phyloP scores from a whole-genome alignment of 2,329 filamentous ascomycete genomes.

The Fusarium nurragi region DNA sequence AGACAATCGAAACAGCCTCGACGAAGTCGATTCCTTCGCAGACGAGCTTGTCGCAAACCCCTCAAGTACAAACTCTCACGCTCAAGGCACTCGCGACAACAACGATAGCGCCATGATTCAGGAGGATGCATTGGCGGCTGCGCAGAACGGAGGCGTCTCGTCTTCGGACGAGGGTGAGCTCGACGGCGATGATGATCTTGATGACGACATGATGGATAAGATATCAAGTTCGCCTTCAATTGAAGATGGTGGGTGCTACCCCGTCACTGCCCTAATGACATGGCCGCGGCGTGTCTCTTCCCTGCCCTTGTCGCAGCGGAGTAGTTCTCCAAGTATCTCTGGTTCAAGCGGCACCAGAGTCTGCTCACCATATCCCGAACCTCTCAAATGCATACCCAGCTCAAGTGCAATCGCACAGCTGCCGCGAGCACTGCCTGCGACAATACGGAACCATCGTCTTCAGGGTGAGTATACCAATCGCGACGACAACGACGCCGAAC shows the following conservation, averaged over 20 bases:
- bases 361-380: constrained; percentile 55
- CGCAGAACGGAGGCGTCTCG: constrained; percentile 67
- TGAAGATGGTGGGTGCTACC: constrained; percentile 90
- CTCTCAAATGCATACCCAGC: constrained; percentile 45
- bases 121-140: constrained; percentile 67
- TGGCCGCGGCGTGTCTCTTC: constrained; percentile 59
- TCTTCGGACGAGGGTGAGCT: constrained; percentile 69
- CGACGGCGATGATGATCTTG: constrained; percentile 76
- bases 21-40: constrained; percentile 57
- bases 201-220: constrained; percentile 97
- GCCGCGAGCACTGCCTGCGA: constrained; percentile 25
- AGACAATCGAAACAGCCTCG: constrained; percentile 53
- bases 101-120: constrained; percentile 52
- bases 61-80: constrained; percentile 40
- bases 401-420: constrained; percentile 37
- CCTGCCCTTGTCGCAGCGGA: constrained; percentile 48
- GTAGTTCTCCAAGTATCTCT: constrained; percentile 43
- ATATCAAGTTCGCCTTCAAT: constrained; percentile 99
- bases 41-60: constrained; percentile 56
- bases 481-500: constrained; percentile 42
- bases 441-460: constrained; percentile 56
- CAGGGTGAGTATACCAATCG: constrained; percentile 57
- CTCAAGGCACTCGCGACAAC: constrained; percentile 32
- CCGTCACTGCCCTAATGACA: constrained; percentile 48
- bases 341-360: constrained; percentile 40